Evolutionary conservation across 495 filamentous ascomycete genomes (phyloP), one percentile per base, ranked within the genome.

Genomic region (Aspergillus leporis): DNA sequence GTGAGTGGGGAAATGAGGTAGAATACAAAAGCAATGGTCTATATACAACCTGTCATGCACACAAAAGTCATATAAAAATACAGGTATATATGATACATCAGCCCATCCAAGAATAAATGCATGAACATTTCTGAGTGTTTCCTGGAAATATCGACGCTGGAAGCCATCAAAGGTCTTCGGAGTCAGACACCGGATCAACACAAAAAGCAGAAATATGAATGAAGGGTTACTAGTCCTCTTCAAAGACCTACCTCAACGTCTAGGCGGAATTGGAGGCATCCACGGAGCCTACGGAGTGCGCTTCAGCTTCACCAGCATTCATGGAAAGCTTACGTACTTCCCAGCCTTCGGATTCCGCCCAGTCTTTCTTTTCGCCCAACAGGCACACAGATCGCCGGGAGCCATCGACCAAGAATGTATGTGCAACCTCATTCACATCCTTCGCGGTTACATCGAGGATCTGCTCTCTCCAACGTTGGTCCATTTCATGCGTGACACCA

Each of bases 401-500:
- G n/a, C 79, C 85, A 18, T 93, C 83, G 30, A 96, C 85, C 59
- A 97, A 74, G 70, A 89, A 96, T 60, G 85, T 81, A 63, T 96
- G 87, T 1, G 94, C 95, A 16, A 84, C 93, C 31, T 87, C 81
- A 56, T 86, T 85, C 18, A 98, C 88, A 61, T 95, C 87, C 61
- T 87, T 83, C 61, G 84, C 88, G 12, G 83, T 91, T 52, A 97
- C 93, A 71, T 96, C 93, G 16, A 98, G 80, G 41, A 98, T 81
- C 60, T 90, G 87, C 67, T 96, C 90, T 68, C 95, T 84, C 68
- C 90, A 86, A 62, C 77, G 82, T 70, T 97, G 93, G 62, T 88
- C 85, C 93, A 98, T 97, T 58, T 91, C 90, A 52, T 93, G 85
- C 31, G 88, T 89, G 51, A 98, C 82, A 21, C 91, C 90, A 58